Percentiles rank a stretch among this genome's conserved stretches.
Evolutionary conservation across 495 filamentous ascomycete genomes (phyloP).

Genomic region (Penicillium manginii): DNA sequence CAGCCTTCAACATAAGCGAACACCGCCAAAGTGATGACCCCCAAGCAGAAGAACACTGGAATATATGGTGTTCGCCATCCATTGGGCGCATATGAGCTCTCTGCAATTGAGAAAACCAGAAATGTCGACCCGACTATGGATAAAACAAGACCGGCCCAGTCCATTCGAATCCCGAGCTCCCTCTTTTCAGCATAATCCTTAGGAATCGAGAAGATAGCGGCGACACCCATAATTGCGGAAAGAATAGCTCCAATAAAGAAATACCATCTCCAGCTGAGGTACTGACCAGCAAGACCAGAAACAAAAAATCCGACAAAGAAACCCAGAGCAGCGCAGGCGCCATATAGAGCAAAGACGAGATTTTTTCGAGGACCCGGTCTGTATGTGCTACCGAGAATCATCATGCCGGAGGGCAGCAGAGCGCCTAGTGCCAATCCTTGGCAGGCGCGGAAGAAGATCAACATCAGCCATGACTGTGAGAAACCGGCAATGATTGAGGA

Average conservation of each 20-base stretch:
- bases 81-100: conserved; percentile 67
- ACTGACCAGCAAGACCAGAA: conserved; percentile 70
- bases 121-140: conserved; percentile 71
- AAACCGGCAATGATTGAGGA: conserved; percentile 79
- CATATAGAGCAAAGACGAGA: conserved; percentile 79
- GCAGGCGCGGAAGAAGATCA: conserved; percentile 76
- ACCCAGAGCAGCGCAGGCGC: conserved; percentile 74
- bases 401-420: conserved; percentile 75
- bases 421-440: conserved; percentile 81
- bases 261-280: conserved; percentile 72
- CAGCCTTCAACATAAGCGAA: conserved; percentile 78
- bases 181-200: conserved; percentile 59
- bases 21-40: conserved; percentile 55
- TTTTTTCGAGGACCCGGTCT: conserved; percentile 87
- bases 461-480: conserved; percentile 67
- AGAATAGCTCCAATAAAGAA: conserved; percentile 75
- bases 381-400: conserved; percentile 80
- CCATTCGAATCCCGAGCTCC: conserved; percentile 59
- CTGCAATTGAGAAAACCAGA: conserved; percentile 78
- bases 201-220: conserved; percentile 68
- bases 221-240: conserved; percentile 50
- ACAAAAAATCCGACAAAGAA: conserved; percentile 86
- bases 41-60: conserved; percentile 51
- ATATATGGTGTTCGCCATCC: conserved; percentile 74
- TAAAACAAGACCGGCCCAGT: conserved; percentile 68